Conservation (phyloP, 768 basidiomycete species). For the Agrocybe pediades region DNA sequence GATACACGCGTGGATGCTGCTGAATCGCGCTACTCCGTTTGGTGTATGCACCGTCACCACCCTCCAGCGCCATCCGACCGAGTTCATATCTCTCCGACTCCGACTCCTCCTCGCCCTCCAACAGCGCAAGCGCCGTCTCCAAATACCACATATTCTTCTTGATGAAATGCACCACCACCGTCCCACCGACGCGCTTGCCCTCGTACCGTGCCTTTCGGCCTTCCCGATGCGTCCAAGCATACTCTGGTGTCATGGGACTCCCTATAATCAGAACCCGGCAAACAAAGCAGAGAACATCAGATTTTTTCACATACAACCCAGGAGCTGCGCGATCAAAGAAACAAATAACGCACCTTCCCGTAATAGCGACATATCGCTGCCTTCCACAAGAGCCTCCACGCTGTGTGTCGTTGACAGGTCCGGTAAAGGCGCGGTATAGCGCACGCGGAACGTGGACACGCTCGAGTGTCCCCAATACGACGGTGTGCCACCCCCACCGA, state of each 20-base stretch:
- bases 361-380: constrained; percentile 77
- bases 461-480: constrained; percentile 75
- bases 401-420: constrained; percentile 69
- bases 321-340: not conserved
- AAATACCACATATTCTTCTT: constrained; percentile 97
- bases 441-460: constrained; percentile 81
- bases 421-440: constrained; percentile 69
- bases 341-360: constrained; percentile 52
- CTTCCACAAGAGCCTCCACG: constrained; percentile 92
- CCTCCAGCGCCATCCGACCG: constrained; percentile 17
- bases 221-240: constrained; percentile 76
- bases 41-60: not conserved
- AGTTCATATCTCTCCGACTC: constrained; percentile 49
- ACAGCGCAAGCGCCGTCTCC: constrained; percentile 87
- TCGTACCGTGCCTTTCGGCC: constrained; percentile 67
- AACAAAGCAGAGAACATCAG: not conserved
- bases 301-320: not conserved
- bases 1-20: not conserved
- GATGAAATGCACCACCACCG: constrained; percentile 94
- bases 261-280: constrained; percentile 34
- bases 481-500: constrained; percentile 45
- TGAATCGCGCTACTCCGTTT: not conserved
- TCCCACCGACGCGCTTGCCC: constrained; percentile 81
- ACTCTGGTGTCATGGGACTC: constrained; percentile 56
- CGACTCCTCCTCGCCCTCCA: constrained; percentile 76